Base-by-base conservation (phyloP, 2,329 filamentous ascomycete genomes). In the Capronia epimyces region DNA sequence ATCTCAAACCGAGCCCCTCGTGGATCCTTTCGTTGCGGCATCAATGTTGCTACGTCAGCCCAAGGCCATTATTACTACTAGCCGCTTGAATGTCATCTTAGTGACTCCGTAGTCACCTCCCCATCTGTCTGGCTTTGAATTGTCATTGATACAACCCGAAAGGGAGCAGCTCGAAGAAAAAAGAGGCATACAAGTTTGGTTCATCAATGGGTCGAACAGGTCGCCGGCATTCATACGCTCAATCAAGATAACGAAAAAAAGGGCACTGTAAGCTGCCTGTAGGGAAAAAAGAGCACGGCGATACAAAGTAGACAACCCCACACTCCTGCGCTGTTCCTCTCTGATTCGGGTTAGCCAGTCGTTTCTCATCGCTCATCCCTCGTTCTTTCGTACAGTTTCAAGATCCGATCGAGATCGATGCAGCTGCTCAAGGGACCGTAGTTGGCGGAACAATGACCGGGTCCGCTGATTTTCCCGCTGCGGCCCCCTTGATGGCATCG, bases 401-500 rank as follows among this genome's bases (percentile, higher is more conserved):
- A 40, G 36, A 40, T 22, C 39, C 20, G 39, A 25, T 37, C 34
- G 36, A 41, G 25, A 39, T 32, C 31, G 24, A 25, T 41, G 22
- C 25, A 18, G 18, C 46, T 50, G 44, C 24, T 53, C 29, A 46
- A 2, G 54, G 51, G 16, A 55, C 44, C 13, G 49, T 46, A 20
- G 47, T 44, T 50, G 53, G 56, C 44, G 56, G 56, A 24, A 58
- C 34, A 13, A 42, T 46, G 20, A 41, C 46, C 24, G 52, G 49
- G 15, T 54, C 53, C 27, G 49, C 50, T 43, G 52, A 15, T 20
- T 43, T 43, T 25, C 13, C 25, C 39, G 34, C n/a, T 37, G 34
- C 16, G 3, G 34, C 34, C 3, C 13, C 2, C 34, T 67, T 64
- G 22, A 65, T 63, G 47, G 65, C 61, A 42, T 70, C 64, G 4